Conservation (phyloP, 2,329 filamentous ascomycete genomes). For the Grosmannia serpens region DNA sequence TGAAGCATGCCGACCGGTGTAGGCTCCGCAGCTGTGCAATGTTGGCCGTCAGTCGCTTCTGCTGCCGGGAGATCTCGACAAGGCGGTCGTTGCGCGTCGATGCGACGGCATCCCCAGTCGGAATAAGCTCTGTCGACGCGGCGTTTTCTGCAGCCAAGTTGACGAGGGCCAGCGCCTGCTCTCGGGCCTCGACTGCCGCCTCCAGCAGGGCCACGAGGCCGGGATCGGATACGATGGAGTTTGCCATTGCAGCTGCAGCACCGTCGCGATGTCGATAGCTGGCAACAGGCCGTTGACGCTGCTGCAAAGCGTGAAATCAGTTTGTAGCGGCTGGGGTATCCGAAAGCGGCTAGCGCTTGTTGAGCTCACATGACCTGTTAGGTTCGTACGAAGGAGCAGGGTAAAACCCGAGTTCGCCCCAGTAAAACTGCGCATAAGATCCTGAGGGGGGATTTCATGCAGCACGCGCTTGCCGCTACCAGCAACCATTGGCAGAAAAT, state of each 20-base stretch:
- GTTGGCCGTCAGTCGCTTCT: conserved; percentile 69
- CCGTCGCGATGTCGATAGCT: neutral
- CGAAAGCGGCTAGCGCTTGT: no score
- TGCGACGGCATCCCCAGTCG: conserved; percentile 24
- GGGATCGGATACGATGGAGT: conserved; percentile 50
- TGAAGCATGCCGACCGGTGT: conserved; percentile 70
- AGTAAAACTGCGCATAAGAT: neutral
- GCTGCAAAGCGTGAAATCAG: neutral
- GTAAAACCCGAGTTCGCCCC: neutral
- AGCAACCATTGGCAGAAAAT: neutral
- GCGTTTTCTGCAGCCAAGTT: conserved; percentile 31
- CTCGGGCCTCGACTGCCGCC: conserved; percentile 60
- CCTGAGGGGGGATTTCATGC: neutral
- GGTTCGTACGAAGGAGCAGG: neutral
- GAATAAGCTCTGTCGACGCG: neutral
- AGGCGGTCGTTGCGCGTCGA: conserved; percentile 19
- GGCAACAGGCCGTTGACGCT: neutral
- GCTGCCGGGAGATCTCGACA: conserved; percentile 56
- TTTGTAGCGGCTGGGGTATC: no score
- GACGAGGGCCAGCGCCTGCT: conserved; percentile 58
- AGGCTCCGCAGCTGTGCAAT: conserved; percentile 71
- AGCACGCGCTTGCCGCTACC: neutral
- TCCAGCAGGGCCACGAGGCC: conserved; percentile 57
- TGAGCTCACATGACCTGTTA: neutral
- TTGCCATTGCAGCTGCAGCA: conserved; percentile 11